phyloP scores from a whole-genome alignment of 106 monocot species.

The Allium fistulosum region DNA sequence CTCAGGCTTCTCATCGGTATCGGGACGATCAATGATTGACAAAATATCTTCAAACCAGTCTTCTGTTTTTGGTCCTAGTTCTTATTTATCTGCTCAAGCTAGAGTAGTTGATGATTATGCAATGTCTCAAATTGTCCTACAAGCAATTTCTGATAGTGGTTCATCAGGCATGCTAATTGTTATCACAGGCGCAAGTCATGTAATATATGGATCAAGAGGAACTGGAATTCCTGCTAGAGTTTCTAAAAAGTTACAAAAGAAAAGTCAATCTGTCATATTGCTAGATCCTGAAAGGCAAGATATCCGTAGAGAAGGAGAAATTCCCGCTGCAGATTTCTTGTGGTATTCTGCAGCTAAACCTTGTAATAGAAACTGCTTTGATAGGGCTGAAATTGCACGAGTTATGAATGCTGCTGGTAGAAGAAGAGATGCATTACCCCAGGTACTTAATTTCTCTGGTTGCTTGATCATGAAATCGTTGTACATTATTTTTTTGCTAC shows the following conservation, averaged over 20 bases:
- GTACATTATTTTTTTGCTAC: neutral
- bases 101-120: constrained; percentile 92
- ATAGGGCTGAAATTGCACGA: constrained; percentile 95
- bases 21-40: constrained; percentile 55
- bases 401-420: constrained; percentile 98
- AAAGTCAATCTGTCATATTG: constrained; percentile 84
- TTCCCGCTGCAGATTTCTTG: constrained; percentile 90
- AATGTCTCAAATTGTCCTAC: constrained; percentile 72
- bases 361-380: constrained; percentile 97
- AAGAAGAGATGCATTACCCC: constrained; percentile 73
- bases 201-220: constrained; percentile 93
- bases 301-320: constrained; percentile 89
- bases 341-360: constrained; percentile 97
- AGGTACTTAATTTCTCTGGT: constrained; percentile 33
- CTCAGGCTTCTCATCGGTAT: constrained; percentile 69
- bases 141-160: constrained; percentile 58
- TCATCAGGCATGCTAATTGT: constrained; percentile 73
- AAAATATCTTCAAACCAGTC: constrained; percentile 45
- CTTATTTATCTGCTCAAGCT: constrained; percentile 75
- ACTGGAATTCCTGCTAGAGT: constrained; percentile 85
- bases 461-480: constrained; percentile 4
- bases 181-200: constrained; percentile 89
- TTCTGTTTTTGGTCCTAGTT: constrained; percentile 60
- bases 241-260: constrained; percentile 81
- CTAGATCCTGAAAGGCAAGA: constrained; percentile 93